Base-by-base conservation (phyloP, 2,329 filamentous ascomycete species). In the Alternaria atra region DNA sequence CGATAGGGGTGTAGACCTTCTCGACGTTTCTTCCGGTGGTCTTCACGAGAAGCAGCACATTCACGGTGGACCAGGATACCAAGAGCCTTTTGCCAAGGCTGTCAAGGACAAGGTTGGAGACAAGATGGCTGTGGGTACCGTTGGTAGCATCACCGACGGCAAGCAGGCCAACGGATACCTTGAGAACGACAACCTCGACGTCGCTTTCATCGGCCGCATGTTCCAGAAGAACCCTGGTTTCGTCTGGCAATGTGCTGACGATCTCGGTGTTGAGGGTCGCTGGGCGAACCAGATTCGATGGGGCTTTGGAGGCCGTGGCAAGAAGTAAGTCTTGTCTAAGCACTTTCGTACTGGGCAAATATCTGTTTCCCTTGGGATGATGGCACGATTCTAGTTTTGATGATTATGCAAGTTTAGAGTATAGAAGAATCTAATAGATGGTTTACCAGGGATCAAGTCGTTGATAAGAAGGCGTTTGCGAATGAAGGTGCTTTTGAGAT, bases 201-300 rank as follows among this genome's bases (percentile, higher is more conserved):
- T 94, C n/a, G 88, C 90, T 0, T 84, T 94, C 17, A 84, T 90
- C 1, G 94, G 87, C 0, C 84, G 92, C 57, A 90, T 91, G 72
- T 95, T 95, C 79, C 84, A 96, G 80, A 88, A 92, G 76, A 92
- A 97, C 73, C 91, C 93, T 0, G 89, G 91, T 59, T 88, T 93
- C 74, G 90, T 93, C 8, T 87, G 92, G 79, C 84, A 86, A 34
- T 89, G 87, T 64, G 93, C 92, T 0, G 85, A 91, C 62, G 86
- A 93, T 66, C 81, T 97, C 32, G 88, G 87, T 9, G 88, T 94
- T 4, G 81, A 87, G 59, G 87, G 94, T 5, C 83, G 89, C 69
- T 90, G 90, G 86, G 87, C 93, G 1, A 87, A 88, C 66, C 92
- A 96, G 79, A 88, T 88, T 51, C 78, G 85, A n/a, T 88, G 85